phyloP scores from a whole-genome alignment of 805 yeast species.

The Metschnikowia santaceciliae region DNA sequence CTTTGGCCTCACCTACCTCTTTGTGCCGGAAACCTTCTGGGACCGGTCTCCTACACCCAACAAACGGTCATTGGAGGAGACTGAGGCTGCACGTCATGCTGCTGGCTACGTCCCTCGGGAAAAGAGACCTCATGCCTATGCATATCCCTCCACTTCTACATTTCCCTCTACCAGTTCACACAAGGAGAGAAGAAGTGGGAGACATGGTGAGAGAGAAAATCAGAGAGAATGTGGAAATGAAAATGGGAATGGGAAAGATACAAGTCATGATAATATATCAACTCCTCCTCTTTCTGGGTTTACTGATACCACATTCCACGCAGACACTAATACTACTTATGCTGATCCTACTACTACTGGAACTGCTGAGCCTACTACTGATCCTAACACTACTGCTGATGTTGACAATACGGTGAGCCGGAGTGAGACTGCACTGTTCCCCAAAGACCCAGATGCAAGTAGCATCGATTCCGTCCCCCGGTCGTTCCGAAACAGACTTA shows the following conservation, averaged over 20 bases:
- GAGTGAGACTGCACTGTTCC: neutral
- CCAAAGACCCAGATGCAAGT: neutral
- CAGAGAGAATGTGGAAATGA: neutral
- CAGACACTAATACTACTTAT: neutral
- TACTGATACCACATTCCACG: neutral
- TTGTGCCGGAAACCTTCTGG: conserved; percentile 67
- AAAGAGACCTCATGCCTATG: conserved; percentile 30
- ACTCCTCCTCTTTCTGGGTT: neutral
- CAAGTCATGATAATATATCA: neutral
- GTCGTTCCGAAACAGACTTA: conserved; percentile 30
- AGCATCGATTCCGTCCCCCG: conserved; percentile 9
- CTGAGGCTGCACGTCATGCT: conserved; percentile 42
- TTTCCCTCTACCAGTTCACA: neutral
- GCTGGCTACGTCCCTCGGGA: conserved; percentile 22
- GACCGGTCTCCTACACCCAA: conserved; percentile 49
- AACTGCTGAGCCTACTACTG: too few relatives aligned
- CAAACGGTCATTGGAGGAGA: conserved; percentile 45
- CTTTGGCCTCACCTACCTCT: conserved; percentile 43
- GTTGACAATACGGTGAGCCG: neutral
- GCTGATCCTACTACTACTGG: too few relatives aligned
- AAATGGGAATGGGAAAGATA: neutral
- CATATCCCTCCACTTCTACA: conserved; percentile 16
- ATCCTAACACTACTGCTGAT: too few relatives aligned
- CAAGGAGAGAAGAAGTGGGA: neutral
- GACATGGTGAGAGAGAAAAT: neutral